Evolutionary conservation across 257 asterid species (phyloP), one percentile per base, ranked within the genome.

Genomic region (Nicotiana tabacum): DNA sequence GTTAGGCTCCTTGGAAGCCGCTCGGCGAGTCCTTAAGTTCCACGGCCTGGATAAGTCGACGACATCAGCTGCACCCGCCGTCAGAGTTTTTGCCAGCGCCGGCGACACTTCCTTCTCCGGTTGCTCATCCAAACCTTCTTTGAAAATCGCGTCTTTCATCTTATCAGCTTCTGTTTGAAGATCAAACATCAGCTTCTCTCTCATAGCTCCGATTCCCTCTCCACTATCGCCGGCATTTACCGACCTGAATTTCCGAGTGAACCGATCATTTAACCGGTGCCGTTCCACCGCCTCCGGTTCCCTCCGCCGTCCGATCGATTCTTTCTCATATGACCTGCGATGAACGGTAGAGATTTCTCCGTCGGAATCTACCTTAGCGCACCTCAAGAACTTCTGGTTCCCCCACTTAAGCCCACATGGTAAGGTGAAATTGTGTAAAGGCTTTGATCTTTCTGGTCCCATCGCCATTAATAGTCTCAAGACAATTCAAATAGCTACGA

Each of bases 131-230:
- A 90, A 88, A 3, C 91, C 93, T 29, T 89, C 92, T 84, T 85
- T 90, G 39, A 92, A 90, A 77, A 93, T 91, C 80, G 90, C 91
- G 81, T 88, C 88, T 82, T 92, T 95, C 92, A 95, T 91, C 83
- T 90, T 88, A 51, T 90, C 94, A 80, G 98, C 92, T 85, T 88
- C 97, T 58, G 93, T 90, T 87, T 92, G 97, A 83, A 93, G 92
- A 91, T 95, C 98, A 91, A 88, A 51, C 91, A 93, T 89, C n/a
- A 92, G 90, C 85, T 92, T 93, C 94, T 87, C 90, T 76, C 97
- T 88, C 3, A 89, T 90, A 60, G 92, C 94, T 2, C 91, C 93
- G 83, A 94, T 93, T 80, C 95, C 98, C 4, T 83, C 83, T 12
- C 89, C 94, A n/a, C 80, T 89, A 27, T 81, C 89, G 6, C 43